Conservation (phyloP, 2,329 filamentous ascomycete genomes). For the Colletotrichum tanaceti region DNA sequence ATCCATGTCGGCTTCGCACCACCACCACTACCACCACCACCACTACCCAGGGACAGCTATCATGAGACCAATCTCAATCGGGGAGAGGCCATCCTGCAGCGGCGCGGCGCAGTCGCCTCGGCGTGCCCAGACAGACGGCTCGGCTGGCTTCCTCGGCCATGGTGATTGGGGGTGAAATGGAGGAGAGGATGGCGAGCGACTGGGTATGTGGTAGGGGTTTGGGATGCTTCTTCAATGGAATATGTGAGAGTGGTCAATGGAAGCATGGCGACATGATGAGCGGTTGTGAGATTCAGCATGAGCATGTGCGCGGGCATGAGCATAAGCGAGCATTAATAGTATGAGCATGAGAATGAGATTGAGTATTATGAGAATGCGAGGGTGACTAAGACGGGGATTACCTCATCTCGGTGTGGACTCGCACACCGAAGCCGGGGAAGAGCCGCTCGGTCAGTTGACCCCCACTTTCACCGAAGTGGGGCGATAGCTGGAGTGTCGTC, state of each 20-base stretch:
- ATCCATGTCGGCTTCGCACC: background rate
- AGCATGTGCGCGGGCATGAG: background rate
- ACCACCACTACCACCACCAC: too few species aligned
- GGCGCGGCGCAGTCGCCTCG: background rate
- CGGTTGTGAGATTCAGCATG: background rate
- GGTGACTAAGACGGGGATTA: background rate
- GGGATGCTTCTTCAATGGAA: too few species aligned
- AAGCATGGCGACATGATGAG: background rate
- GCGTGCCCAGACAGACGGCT: too few species aligned
- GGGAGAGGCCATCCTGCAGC: background rate
- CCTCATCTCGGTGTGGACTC: background rate
- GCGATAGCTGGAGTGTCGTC: constrained; percentile 6
- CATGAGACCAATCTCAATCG: background rate
- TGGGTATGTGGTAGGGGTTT: too few species aligned
- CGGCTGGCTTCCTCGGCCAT: too few species aligned
- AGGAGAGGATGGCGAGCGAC: too few species aligned
- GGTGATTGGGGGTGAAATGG: too few species aligned
- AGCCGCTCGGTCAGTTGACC: constrained; percentile 14
- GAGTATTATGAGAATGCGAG: too few species aligned
- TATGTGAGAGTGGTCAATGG: background rate
- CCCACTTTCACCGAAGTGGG: background rate
- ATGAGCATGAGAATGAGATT: background rate
- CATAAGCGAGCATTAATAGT: background rate
- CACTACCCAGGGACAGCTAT: background rate
- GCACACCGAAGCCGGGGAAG: background rate